Conservation (phyloP, 805 yeast genomes). For the Saccharomycopsis oosterbeekiorum region DNA sequence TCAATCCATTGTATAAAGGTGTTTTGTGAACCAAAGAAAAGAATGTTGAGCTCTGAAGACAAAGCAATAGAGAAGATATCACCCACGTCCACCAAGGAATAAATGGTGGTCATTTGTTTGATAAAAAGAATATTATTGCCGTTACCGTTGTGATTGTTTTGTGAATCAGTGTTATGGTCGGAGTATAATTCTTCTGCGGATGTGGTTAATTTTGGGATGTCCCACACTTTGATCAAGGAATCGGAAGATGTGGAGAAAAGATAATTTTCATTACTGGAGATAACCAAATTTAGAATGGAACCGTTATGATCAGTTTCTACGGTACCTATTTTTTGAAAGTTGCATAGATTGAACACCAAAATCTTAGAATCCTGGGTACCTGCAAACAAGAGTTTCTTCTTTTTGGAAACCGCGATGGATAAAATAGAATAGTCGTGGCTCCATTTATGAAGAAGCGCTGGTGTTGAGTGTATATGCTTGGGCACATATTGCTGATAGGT, state of each 20-base stretch:
- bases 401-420: conserved; percentile 56
- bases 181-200: not conserved
- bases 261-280: conserved; percentile 36
- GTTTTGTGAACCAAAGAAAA: conserved; percentile 86
- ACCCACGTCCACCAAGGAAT: conserved; percentile 81
- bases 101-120: conserved; percentile 57
- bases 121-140: conserved; percentile 19
- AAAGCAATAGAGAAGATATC: conserved; percentile 82
- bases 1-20: conserved; percentile 76
- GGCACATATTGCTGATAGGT: not conserved
- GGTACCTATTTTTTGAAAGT: conserved; percentile 43
- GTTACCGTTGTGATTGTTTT: conserved; percentile 16
- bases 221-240: conserved; percentile 82
- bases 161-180: conserved; percentile 3
- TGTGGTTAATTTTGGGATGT: conserved; percentile 32
- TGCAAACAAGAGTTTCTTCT: conserved; percentile 54
- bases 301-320: conserved; percentile 56
- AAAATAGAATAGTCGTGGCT: conserved; percentile 60
- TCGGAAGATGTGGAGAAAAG: conserved; percentile 86
- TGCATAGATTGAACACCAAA: conserved; percentile 54
- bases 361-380: conserved; percentile 87
- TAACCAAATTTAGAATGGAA: conserved; percentile 57
- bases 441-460: conserved; percentile 62
- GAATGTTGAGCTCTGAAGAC: conserved; percentile 45
- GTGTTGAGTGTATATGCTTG: conserved; percentile 14